Base-by-base conservation (phyloP, 83 land plant genomes). In the Picea abies region DNA sequence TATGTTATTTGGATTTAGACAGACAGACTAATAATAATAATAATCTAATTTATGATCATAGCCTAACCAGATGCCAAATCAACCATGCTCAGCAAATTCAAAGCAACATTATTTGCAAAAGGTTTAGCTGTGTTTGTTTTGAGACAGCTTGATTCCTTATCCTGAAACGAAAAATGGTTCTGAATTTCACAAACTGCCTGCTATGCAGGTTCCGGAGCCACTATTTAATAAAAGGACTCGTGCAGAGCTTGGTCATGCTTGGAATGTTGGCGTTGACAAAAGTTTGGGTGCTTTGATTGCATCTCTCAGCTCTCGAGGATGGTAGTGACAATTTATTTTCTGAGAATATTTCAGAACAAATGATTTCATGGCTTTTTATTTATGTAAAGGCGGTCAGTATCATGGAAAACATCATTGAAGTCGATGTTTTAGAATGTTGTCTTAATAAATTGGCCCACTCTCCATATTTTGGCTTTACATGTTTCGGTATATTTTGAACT, bases 211-310 rank as follows among this genome's bases (percentile, higher is more conserved):
- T 58, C 79, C 58, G 22, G 81, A 85, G 32, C 84, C 87, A 19
- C 68, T 82, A 37, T 60, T 82, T 60, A 49, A 49, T 66, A 82
- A 58, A 76, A 60, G 41, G 56, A 58, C 17, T 39, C 65, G 78
- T 23, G 26, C 68, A 10, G 81, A 85, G 29, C 68, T 85, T 41
- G 80, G 67, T 17, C 81, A 78, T 37, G 32, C 63, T 22, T 85
- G 87, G 87, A 85, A 85, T 49, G 78, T 44, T 41, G 81, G 76
- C 63, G 26, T 85, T 49, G 81, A 85, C 83, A 68, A 81, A 79
- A 76, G 65, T 16, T 64, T 85, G 23, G 83, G 86, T 79, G 79
- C 86, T 56, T 61, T 81, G 61, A 76, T 85, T 76, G 26, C 83
- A 17, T 62, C 16, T 47, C 80, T 81, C 35, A 76, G 86, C 22